A percentile compares a stretch with the other conserved stretches of the same genome.
Evolutionary conservation across 306 rosid genomes (phyloP).

Genomic region (Inga laurina): DNA sequence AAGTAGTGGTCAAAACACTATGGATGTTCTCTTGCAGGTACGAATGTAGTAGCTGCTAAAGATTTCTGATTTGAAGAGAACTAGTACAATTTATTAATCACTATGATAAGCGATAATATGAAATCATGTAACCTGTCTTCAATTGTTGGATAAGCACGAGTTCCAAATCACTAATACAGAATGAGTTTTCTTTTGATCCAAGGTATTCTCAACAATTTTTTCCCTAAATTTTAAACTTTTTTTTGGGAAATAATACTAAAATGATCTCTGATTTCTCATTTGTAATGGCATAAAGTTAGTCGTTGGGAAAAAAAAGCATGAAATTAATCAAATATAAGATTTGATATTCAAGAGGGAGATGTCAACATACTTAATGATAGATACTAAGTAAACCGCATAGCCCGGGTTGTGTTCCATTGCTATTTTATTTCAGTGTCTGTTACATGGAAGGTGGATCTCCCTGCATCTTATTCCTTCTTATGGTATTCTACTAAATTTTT

Average conservation of each 20-base stretch:
- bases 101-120: neutral
- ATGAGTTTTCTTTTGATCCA: neutral
- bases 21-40: slow-evolving; percentile 82
- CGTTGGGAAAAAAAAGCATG: too few relatives aligned
- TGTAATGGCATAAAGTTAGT: neutral
- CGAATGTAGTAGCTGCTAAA: neutral
- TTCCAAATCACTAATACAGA: neutral
- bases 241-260: neutral
- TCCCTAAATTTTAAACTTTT: neutral
- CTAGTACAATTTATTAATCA: neutral
- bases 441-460: neutral
- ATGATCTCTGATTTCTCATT: neutral
- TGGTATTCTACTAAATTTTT: neutral
- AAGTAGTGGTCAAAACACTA: slow-evolving; percentile 67
- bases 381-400: neutral
- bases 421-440: neutral
- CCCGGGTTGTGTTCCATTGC: neutral
- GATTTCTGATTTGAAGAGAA: neutral
- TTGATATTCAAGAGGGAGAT: neutral
- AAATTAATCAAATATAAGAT: neutral
- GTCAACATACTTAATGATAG: neutral
- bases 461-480: neutral
- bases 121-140: neutral
- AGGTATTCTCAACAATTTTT: neutral
- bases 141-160: neutral